Base-by-base conservation (phyloP, 2,329 filamentous ascomycete species). In the Verticillium alfalfae region DNA sequence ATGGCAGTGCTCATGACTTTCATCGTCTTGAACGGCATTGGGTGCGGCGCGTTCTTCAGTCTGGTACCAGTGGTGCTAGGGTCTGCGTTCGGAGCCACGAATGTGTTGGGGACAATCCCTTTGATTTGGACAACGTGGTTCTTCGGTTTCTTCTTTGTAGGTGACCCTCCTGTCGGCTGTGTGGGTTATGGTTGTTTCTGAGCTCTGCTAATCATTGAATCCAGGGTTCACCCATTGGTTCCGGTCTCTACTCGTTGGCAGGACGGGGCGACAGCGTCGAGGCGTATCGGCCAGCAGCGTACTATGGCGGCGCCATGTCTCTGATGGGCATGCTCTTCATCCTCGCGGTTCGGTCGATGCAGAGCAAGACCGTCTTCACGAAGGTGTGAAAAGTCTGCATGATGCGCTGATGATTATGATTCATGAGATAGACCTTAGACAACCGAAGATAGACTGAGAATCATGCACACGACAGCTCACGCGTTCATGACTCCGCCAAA, bases 1-100 rank as follows among this genome's bases (percentile, higher is more conserved):
- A 65, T 69, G 22, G 67, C 65, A 7, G 56, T 68, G 26, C 62
- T 71, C 2, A 62, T 64, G 0, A 52, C 66, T 4, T 70, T 70
- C n/a, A 64, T 69, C 34, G 60, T 70, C 9, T 58, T 71, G 54
- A 71, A 69, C 55, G 70, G 70, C 16, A 66, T 70, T 16, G 70
- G 70, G 2, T 70, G 69, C 34, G 70, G 70, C 3, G 69, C 70
- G 1, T 71, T 71, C 56, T 71, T 71, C 61, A 70, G 69, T 45
- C 59, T 71, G 3, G 70, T 70, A 9, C 68, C 70, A 1, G 63
- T 67, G 0, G 66, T 65, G 15, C 59, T 70, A 2, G 66, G 66
- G 9, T 60, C 64, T 12, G 62, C 66, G 0, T 71, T 70, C 36
- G 70, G 70, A 1, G 45, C 60, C 1, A 56, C 65, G 15, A 71